These are phyloP conservation scores for Zygoascus flipseniorum DNA, from an alignment of 805 yeast species.

Conservation along the genomic window DNA sequence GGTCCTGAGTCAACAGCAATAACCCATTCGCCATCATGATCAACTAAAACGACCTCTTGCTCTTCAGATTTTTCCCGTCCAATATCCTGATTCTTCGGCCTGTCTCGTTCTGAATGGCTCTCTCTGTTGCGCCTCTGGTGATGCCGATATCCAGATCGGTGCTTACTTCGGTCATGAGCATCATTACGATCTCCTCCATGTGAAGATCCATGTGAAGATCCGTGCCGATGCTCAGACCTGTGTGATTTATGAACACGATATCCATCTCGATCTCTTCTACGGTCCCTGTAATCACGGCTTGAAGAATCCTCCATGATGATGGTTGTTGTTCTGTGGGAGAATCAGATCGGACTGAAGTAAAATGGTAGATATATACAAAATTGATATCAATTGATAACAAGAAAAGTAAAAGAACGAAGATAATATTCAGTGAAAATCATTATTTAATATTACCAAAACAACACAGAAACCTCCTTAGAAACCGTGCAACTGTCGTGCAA, in stretches of 20 bases:
- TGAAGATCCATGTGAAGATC: background rate
- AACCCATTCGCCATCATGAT: slow-evolving; percentile 11
- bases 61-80: background rate
- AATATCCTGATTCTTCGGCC: background rate
- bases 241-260: background rate
- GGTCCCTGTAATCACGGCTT: background rate
- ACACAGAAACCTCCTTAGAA: too few relatives aligned
- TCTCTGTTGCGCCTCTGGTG: background rate
- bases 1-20: slow-evolving; percentile 9
- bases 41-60: background rate
- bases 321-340: too few relatives aligned
- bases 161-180: background rate
- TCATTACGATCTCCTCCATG: background rate
- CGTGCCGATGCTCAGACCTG: background rate
- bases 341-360: too few relatives aligned
- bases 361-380: too few relatives aligned
- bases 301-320: background rate
- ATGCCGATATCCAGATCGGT: background rate
- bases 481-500: too few relatives aligned
- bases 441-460: too few relatives aligned
- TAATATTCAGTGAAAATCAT: too few relatives aligned
- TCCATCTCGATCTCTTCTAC: background rate
- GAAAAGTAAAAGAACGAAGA: too few relatives aligned
- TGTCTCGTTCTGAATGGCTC: background rate
- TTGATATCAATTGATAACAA: too few relatives aligned